A percentile compares a stretch with the other conserved stretches of the same genome.
These are phyloP conservation scores for Discostella pseudostelligera DNA, from an alignment of 108 stramenopile genomes.

Conservation along the genomic window DNA sequence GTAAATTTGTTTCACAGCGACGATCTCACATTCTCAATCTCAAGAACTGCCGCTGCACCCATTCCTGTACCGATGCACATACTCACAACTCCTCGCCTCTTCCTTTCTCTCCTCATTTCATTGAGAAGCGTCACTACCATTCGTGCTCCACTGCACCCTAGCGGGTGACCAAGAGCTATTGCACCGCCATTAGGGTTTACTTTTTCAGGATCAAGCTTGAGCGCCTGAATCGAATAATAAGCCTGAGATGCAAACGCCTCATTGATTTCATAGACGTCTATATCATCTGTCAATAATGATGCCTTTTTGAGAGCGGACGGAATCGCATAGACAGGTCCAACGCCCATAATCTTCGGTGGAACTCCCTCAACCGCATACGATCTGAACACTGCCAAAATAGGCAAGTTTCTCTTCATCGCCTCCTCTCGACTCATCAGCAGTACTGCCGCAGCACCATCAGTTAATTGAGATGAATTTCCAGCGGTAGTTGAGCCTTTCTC, in stretches of 20 bases:
- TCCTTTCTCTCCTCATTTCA: constrained; percentile 76
- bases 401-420: constrained; percentile 65
- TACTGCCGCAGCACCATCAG: constrained; percentile 96
- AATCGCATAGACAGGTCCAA: constrained; percentile 92
- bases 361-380: constrained; percentile 87
- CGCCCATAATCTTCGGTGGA: constrained; percentile 91
- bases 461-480: constrained; percentile 90
- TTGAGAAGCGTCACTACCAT: constrained; percentile 88
- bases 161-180: constrained; percentile 95
- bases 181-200: constrained; percentile 97
- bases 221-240: constrained; percentile 66
- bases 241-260: constrained; percentile 97
- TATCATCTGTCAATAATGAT: constrained; percentile 58
- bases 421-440: constrained; percentile 82
- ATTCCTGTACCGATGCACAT: constrained; percentile 99
- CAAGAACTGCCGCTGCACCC: constrained; percentile 95
- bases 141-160: constrained; percentile 94
- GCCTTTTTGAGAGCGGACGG: constrained; percentile 76
- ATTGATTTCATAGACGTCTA: constrained; percentile 96
- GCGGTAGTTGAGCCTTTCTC: constrained; percentile 89
- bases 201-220: constrained; percentile 62
- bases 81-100: constrained; percentile 77
- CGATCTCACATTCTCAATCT: constrained; percentile 57
- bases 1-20: too few species aligned
- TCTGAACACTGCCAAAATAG: constrained; percentile 79